These are phyloP conservation scores for Pseudogymnoascus sp. DNA, from an alignment of 2,329 filamentous ascomycete genomes.

Conservation along the genomic window DNA sequence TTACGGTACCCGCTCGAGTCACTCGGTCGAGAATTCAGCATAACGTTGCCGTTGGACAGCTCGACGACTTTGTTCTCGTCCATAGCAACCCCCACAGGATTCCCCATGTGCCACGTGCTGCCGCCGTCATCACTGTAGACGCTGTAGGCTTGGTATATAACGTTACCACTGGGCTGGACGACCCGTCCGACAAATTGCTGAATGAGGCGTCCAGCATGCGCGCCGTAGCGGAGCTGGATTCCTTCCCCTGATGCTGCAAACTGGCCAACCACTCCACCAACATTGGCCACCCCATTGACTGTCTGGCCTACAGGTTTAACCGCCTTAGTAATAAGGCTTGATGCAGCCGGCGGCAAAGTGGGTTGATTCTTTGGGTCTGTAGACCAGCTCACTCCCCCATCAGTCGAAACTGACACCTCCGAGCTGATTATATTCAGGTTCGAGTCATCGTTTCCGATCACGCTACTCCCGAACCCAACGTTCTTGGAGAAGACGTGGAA, in stretches of 20 bases:
- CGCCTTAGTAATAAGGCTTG: not conserved
- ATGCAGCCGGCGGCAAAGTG: not conserved
- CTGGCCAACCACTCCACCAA: not conserved
- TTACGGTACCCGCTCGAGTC: not conserved
- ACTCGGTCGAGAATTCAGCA: not conserved
- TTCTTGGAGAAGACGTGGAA: constrained; percentile 7
- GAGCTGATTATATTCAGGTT: not conserved
- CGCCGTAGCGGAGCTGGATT: not conserved
- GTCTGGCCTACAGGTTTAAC: not conserved
- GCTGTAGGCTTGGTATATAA: not conserved
- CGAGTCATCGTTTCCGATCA: not conserved
- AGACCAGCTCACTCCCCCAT: not conserved
- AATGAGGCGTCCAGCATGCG: not conserved
- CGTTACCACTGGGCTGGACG: not conserved
- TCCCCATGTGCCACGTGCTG: not conserved
- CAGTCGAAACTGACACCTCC: not conserved
- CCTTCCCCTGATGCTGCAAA: not conserved
- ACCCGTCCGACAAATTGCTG: not conserved
- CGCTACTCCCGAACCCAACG: not conserved
- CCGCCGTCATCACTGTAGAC: not conserved
- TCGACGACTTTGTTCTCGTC: constrained; percentile 4
- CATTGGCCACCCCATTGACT: not conserved
- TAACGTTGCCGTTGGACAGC: not conserved
- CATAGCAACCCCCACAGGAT: not conserved
- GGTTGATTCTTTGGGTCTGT: not conserved